A percentile compares a stretch with the other conserved stretches of the same genome.
Evolutionary conservation across 2,329 filamentous ascomycete species (phyloP).

Genomic region (Lasiodiplodia sp.): DNA sequence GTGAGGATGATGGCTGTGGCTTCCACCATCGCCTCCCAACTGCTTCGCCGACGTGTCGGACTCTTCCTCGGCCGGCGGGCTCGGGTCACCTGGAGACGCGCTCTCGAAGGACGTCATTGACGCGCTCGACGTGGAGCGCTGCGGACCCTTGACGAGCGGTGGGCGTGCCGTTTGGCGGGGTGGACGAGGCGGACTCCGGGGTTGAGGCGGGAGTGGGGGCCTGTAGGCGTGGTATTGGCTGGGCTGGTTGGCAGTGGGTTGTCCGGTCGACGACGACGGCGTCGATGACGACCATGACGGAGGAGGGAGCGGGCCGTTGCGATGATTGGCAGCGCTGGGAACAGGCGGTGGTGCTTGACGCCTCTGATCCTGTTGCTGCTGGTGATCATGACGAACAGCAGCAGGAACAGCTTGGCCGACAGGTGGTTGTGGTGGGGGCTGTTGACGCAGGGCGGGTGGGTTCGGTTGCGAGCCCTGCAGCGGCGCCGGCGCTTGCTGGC

Average conservation of each 20-base stretch:
- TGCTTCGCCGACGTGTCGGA: conserved; percentile 34
- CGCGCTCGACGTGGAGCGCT: conserved; percentile 32
- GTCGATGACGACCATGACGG: not conserved
- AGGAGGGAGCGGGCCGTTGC: not conserved
- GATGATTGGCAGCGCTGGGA: not conserved
- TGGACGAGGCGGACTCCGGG: conserved; percentile 14
- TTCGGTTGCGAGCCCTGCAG: conserved; percentile 3
- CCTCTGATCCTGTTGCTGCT: not conserved
- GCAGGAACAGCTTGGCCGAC: not conserved
- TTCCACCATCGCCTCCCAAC: not conserved
- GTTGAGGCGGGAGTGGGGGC: conserved; percentile 41
- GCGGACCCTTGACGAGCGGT: not conserved
- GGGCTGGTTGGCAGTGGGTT: conserved; percentile 30
- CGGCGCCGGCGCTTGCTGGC: not conserved
- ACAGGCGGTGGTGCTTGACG: not conserved
- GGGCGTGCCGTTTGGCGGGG: conserved; percentile 3
- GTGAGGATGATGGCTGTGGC: conserved; percentile 47
- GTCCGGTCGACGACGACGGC: not conserved
- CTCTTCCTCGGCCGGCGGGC: conserved; percentile 55
- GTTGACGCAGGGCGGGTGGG: conserved; percentile 20
- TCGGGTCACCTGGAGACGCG: conserved; percentile 47
- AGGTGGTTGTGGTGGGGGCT: conserved; percentile 1
- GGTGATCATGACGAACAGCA: not conserved
- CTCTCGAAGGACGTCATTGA: conserved; percentile 57
- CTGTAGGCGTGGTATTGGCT: conserved; percentile 17